Conservation (phyloP, 2,329 filamentous ascomycete species). For the Hypoxylon sp. region DNA sequence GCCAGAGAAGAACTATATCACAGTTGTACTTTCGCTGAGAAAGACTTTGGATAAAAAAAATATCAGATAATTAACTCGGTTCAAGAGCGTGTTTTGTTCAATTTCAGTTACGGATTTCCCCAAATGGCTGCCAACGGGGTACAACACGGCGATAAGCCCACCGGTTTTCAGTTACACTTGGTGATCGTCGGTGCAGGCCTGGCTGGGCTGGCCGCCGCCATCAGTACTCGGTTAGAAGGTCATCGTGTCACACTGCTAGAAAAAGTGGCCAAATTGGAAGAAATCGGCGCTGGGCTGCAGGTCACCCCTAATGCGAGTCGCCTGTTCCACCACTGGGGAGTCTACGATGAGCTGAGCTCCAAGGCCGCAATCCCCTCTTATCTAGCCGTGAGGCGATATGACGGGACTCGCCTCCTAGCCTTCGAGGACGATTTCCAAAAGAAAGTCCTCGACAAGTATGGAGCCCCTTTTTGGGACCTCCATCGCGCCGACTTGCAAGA, state of each 20-base stretch:
- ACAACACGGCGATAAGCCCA: slow-evolving; percentile 16
- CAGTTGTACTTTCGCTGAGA: neutral
- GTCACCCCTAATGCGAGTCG: slow-evolving; percentile 45
- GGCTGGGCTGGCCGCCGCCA: slow-evolving; percentile 43
- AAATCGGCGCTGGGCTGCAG: slow-evolving; percentile 40
- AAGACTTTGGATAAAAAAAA: slow-evolving; percentile 2
- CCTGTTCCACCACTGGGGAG: slow-evolving; percentile 39
- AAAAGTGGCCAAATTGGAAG: slow-evolving; percentile 37
- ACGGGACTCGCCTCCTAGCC: slow-evolving; percentile 37
- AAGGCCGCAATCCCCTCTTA: slow-evolving; percentile 39
- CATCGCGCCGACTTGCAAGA: slow-evolving; percentile 58
- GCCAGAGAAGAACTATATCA: slow-evolving; percentile 3
- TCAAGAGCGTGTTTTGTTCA: slow-evolving; percentile 1
- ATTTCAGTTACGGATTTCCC: neutral
- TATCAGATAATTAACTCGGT: neutral
- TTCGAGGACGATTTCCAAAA: slow-evolving; percentile 41
- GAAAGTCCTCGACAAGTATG: slow-evolving; percentile 39
- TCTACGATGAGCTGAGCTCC: slow-evolving; percentile 39
- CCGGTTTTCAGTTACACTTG: slow-evolving; percentile 33
- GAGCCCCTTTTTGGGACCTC: slow-evolving; percentile 62
- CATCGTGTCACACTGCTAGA: slow-evolving; percentile 42
- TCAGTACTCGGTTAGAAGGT: slow-evolving; percentile 41
- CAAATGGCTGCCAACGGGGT: slow-evolving; percentile 18
- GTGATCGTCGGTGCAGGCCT: slow-evolving; percentile 43
- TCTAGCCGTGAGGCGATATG: slow-evolving; percentile 42